Conservation (phyloP, 1,139 yeast genomes). For the Suhomyces bribrorum region DNA sequence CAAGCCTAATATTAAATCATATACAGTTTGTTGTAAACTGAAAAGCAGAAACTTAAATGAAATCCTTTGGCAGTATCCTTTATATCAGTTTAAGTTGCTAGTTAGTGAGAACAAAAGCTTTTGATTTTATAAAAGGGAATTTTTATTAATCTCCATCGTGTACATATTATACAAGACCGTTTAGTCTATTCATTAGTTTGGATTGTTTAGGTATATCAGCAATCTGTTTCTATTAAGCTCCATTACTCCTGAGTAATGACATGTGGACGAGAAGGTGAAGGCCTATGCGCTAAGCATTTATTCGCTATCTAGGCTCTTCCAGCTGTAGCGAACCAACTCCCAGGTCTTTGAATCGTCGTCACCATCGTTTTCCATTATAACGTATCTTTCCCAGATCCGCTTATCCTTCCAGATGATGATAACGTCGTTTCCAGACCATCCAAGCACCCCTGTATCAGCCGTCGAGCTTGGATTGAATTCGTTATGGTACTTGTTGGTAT, state of each 20-base stretch:
- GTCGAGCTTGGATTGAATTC: constrained; percentile 21
- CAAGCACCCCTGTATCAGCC: constrained; percentile 63
- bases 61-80: no score
- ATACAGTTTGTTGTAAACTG: no score
- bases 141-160: no score
- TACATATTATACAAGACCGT: neutral
- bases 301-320: constrained; percentile 60
- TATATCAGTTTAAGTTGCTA: no score
- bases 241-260: no score
- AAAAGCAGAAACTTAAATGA: no score
- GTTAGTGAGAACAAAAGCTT: no score
- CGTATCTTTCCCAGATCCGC: constrained; percentile 85
- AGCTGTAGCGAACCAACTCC: constrained; percentile 71
- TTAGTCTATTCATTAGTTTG: neutral
- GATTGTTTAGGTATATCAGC: neutral
- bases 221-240: no score
- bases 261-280: no score
- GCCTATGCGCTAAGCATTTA: no score
- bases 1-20: no score
- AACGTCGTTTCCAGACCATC: constrained; percentile 76
- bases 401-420: constrained; percentile 71
- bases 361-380: constrained; percentile 48
- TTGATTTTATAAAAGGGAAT: no score
- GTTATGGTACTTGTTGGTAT: constrained; percentile 51
- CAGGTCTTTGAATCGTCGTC: constrained; percentile 30